Percentiles rank a stretch among this genome's conserved stretches.
phyloP scores from a whole-genome alignment of 176 grass and related monocot species.

The Bonia amplexicaulis region DNA sequence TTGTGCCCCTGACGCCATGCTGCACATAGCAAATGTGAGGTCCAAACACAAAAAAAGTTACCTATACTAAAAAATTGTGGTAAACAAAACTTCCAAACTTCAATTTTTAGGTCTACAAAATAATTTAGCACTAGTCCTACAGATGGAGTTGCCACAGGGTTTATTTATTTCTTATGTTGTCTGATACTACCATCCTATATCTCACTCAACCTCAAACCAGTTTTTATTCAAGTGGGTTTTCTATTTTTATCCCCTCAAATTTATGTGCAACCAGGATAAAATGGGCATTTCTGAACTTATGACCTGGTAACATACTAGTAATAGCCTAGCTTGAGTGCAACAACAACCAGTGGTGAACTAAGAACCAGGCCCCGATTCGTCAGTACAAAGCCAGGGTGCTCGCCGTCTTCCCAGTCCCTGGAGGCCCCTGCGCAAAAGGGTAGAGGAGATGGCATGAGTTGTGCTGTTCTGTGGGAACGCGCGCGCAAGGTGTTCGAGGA shows the following conservation, averaged over 20 bases:
- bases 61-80: not conserved
- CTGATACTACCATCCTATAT: not conserved
- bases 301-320: not conserved
- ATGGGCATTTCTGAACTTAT: not conserved
- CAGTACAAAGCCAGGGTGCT: no score
- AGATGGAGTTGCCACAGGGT: not conserved
- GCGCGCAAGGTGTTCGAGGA: no score
- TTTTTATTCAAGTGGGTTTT: not conserved
- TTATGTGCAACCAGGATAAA: not conserved
- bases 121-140: not conserved
- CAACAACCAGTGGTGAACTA: not conserved
- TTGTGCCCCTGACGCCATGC: slow-evolving; percentile 95
- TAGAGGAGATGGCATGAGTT: no score
- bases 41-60: not conserved
- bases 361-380: no score
- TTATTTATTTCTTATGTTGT: not conserved
- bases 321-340: not conserved
- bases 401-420: no score
- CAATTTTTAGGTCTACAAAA: not conserved
- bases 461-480: no score
- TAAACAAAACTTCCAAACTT: not conserved
- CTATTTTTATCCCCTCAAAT: not conserved
- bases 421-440: no score
- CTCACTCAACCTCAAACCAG: not conserved
- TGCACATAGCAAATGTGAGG: slow-evolving; percentile 30